phyloP scores from a whole-genome alignment of 176 grass and related monocot genomes.

The Zea luxurians region DNA sequence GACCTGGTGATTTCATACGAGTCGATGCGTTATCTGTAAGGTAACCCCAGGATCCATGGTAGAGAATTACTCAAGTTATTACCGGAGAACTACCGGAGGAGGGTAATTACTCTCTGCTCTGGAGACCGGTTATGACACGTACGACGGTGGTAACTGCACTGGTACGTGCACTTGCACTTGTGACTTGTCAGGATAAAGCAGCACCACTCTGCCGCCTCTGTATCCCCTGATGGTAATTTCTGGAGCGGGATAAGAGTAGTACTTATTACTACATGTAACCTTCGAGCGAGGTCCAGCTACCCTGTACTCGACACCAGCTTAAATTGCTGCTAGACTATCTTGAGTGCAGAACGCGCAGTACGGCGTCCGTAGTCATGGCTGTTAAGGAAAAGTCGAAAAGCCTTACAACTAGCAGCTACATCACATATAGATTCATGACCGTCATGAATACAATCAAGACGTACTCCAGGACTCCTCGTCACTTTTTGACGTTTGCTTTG shows the following conservation, averaged over 20 bases:
- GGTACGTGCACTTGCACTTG: background rate
- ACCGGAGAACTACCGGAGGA: background rate
- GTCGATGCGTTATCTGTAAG: background rate
- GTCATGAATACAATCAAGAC: background rate
- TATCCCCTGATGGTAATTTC: background rate
- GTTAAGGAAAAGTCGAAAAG: background rate
- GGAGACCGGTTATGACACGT: background rate
- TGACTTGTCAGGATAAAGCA: background rate
- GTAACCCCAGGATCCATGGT: background rate
- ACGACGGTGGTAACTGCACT: background rate
- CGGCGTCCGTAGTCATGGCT: background rate
- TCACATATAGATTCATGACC: background rate
- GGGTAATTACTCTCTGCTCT: background rate
- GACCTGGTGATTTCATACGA: background rate
- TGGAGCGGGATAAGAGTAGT: background rate
- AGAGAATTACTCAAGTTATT: background rate
- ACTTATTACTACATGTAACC: background rate
- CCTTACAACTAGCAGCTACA: too few relatives aligned
- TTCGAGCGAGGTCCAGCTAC: background rate
- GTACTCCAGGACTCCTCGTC: background rate
- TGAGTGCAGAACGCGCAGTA: slow-evolving; percentile 16
- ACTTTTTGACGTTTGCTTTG: background rate
- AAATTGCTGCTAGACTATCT: slow-evolving; percentile 24
- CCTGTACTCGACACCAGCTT: background rate
- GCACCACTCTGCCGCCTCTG: background rate